Evolutionary conservation across 108 stramenopile genomes (phyloP), one percentile per base, ranked within the genome.

Genomic region (Cylindrotheca closterium): DNA sequence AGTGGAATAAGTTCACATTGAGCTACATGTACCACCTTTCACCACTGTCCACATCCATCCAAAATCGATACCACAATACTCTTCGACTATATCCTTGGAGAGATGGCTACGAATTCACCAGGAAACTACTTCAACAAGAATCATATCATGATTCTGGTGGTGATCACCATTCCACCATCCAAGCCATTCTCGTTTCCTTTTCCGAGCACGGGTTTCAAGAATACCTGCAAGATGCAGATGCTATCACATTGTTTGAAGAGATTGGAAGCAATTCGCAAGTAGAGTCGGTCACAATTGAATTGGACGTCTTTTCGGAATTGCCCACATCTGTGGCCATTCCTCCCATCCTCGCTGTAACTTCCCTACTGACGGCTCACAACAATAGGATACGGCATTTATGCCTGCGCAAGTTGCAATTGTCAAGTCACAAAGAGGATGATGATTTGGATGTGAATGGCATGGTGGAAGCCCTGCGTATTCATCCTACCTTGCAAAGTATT

Each of bases 391-490:
- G 18, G n/a, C 49, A 50, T 29, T 29, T 65, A 47, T 37, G 33
- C 10, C 26, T 52, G 5, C 23, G 22, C 26, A 25, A 34, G 15
- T 17, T 65, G 2, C 51, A 21, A 19, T 17, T 65, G 30, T n/a
- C n/a, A n/a, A n/a, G n/a, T n/a, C n/a, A n/a, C n/a, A n/a, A n/a
- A n/a, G 28, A 26, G 8, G 51, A 24, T 18, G 51, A 54, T 26
- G 63, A 65, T 26, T 53, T 29, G 26, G 63, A 65, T 30, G 24
- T 54, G 32, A 65, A 65, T 45, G 63, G 63, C 5, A 49, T 28
- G 12, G 5, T 32, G 7, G 63, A 65, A 54, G 28, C 47, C 3
- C 1, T 65, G 4, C 30, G 63, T 3, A 65, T 65, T 18, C 51
- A 54, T 53, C 52, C 63, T 17, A 23, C 51, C 21, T 23, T 65